Conservation (phyloP, 371 early-diverging fungal species). For the Mucor lusitanicus region DNA sequence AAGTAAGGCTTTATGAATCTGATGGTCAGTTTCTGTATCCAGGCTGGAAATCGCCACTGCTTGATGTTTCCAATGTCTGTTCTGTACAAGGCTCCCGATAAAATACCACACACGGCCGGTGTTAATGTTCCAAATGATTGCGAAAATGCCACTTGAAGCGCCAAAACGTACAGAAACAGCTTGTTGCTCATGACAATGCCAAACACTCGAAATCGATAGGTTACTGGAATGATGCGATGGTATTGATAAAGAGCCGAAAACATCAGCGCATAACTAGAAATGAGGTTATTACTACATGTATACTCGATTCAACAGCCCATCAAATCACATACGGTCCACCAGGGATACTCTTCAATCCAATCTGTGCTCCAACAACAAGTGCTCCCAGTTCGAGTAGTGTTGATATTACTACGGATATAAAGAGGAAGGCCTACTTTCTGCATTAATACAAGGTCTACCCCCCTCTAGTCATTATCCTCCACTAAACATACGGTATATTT, state of each 20-base stretch:
- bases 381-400: conserved; percentile 59
- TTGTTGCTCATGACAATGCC: conserved; percentile 68
- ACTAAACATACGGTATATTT: conserved; percentile 61
- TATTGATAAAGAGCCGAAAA: conserved; percentile 69
- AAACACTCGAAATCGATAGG: conserved; percentile 64
- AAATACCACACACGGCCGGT: conserved; percentile 58
- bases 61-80: conserved; percentile 61
- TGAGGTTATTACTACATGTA: neutral
- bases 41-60: conserved; percentile 62
- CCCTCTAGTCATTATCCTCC: neutral
- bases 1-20: conserved; percentile 42
- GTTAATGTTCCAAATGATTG: conserved; percentile 59
- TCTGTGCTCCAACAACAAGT: conserved; percentile 44
- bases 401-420: conserved; percentile 53
- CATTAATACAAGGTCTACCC: neutral
- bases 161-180: conserved; percentile 60
- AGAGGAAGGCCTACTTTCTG: conserved; percentile 56
- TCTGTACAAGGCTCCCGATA: conserved; percentile 64
- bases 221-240: conserved; percentile 57
- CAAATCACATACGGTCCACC: conserved; percentile 61
- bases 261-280: conserved; percentile 54
- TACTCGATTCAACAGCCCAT: neutral
- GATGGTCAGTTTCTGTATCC: conserved; percentile 27
- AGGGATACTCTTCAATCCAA: conserved; percentile 58
- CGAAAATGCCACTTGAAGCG: conserved; percentile 57